These are phyloP conservation scores for Skeletonema potamos DNA, from an alignment of 108 stramenopile genomes.

Conservation along the genomic window DNA sequence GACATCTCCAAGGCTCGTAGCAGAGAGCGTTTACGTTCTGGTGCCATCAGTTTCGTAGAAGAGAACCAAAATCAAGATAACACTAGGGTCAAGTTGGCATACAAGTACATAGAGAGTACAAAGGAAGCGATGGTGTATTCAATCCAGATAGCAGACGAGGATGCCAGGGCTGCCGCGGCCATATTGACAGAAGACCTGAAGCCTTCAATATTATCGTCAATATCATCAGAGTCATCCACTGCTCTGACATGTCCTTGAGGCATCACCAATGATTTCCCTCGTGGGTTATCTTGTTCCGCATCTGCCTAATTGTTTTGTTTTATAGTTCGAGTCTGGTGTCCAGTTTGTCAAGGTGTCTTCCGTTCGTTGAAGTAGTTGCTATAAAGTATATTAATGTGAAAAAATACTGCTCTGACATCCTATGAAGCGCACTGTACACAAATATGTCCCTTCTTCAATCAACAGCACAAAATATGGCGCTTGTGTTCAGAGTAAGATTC, in stretches of 20 bases:
- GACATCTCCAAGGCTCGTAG: background rate
- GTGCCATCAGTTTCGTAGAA: background rate
- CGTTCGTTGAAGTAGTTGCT: background rate
- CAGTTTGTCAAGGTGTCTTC: background rate
- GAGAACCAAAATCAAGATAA: background rate
- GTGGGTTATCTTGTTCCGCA: background rate
- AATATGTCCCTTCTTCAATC: background rate
- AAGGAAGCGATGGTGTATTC: background rate
- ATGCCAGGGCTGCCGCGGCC: background rate
- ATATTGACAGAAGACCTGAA: background rate
- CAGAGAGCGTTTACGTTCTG: background rate
- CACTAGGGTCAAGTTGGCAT: background rate
- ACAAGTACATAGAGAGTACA: background rate
- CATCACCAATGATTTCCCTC: background rate
- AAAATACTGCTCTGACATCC: background rate
- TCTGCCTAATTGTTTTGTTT: background rate
- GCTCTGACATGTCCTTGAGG: background rate
- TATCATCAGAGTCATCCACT: background rate
- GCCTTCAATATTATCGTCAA: background rate
- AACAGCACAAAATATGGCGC: conserved; percentile 35
- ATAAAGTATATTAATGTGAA: background rate
- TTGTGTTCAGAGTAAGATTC: conserved; percentile 35
- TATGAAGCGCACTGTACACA: no score
- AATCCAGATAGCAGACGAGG: background rate
- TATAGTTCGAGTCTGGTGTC: background rate